phyloP scores from a whole-genome alignment of 345 rosid genomes.

The Lepidium africanum region DNA sequence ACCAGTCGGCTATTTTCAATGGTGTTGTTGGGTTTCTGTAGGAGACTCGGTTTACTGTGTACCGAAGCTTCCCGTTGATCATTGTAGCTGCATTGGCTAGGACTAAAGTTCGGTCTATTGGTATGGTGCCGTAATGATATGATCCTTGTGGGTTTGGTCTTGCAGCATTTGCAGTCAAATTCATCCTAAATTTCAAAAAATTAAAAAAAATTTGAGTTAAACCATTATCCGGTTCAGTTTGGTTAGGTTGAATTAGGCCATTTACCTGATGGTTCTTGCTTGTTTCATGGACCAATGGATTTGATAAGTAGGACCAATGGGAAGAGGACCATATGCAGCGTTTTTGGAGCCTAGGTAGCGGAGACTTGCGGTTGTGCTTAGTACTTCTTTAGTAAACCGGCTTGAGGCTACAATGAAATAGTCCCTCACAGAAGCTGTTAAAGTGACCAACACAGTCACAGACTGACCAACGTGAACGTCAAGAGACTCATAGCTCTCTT shows the following conservation, averaged over 20 bases:
- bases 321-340: slow-evolving; percentile 46
- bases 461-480: slow-evolving; percentile 87
- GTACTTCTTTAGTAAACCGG: slow-evolving; percentile 55
- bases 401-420: slow-evolving; percentile 70
- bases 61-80: slow-evolving; percentile 47
- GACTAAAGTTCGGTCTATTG: slow-evolving; percentile 32
- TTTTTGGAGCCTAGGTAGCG: slow-evolving; percentile 58
- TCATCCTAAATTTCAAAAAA: slow-evolving; percentile 33
- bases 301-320: slow-evolving; percentile 59
- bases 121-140: slow-evolving; percentile 63
- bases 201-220: neutral
- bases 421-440: slow-evolving; percentile 36
- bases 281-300: slow-evolving; percentile 84
- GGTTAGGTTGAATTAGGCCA: neutral
- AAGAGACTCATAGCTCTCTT: slow-evolving; percentile 55
- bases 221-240: neutral
- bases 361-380: slow-evolving; percentile 53
- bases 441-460: slow-evolving; percentile 46
- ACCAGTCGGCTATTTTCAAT: slow-evolving; percentile 74
- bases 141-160: slow-evolving; percentile 97
- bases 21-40: slow-evolving; percentile 65
- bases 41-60: slow-evolving; percentile 59
- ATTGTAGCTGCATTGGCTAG: slow-evolving; percentile 37
- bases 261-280: slow-evolving; percentile 79
- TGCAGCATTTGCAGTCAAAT: slow-evolving; percentile 88